phyloP scores from a whole-genome alignment of 306 rosid species.

The Dicorynia guianensis region DNA sequence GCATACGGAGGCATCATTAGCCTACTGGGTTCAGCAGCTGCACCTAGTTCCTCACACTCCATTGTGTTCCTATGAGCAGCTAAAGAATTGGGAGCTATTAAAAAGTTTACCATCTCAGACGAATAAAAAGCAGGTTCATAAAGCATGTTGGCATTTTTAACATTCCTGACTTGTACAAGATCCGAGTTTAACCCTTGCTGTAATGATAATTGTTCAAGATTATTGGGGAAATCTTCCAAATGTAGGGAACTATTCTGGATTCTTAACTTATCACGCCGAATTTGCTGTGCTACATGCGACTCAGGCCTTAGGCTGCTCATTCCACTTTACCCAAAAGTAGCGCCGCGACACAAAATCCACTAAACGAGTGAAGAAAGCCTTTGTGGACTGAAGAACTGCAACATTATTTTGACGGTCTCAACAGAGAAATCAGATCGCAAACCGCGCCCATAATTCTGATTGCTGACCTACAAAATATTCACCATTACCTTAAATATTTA shows the following conservation, averaged over 20 bases:
- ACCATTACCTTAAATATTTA: neutral
- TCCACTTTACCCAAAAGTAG: slow-evolving; percentile 19
- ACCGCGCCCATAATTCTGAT: neutral
- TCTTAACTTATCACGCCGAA: slow-evolving; percentile 82
- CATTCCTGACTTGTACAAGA: slow-evolving; percentile 55
- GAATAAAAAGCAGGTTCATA: slow-evolving; percentile 52
- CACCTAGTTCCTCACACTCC: slow-evolving; percentile 22
- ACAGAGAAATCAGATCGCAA: neutral
- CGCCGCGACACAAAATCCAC: neutral
- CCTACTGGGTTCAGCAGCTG: slow-evolving; percentile 33
- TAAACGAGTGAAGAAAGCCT: neutral
- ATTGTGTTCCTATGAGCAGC: slow-evolving; percentile 18
- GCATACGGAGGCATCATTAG: slow-evolving; percentile 36
- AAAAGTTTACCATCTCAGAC: slow-evolving; percentile 56
- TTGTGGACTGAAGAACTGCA: neutral
- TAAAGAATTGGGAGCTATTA: slow-evolving; percentile 32
- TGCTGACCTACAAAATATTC: slow-evolving; percentile 5
- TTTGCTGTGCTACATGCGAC: slow-evolving; percentile 88
- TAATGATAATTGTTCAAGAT: slow-evolving; percentile 46
- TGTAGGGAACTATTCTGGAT: slow-evolving; percentile 51
- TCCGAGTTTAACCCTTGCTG: slow-evolving; percentile 52
- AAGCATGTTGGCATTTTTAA: slow-evolving; percentile 54
- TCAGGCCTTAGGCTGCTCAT: slow-evolving; percentile 73
- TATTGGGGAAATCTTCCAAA: slow-evolving; percentile 41
- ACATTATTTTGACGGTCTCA: neutral